A percentile compares a stretch with the other conserved stretches of the same genome.
phyloP scores from a whole-genome alignment of 2,329 filamentous ascomycete genomes.

The Massarina eburnea region DNA sequence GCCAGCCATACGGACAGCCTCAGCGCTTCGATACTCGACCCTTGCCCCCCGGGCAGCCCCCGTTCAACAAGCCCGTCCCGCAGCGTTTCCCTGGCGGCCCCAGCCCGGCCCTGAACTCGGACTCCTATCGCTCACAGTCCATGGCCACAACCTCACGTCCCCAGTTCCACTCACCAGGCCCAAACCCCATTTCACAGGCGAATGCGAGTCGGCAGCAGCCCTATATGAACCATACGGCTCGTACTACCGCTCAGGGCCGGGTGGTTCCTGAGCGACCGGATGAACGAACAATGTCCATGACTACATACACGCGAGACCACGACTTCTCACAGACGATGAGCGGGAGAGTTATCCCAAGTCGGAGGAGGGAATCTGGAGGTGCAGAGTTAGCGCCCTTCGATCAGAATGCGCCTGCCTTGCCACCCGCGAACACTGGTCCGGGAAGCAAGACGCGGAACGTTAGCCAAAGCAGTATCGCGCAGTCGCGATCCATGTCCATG shows the following conservation, averaged over 20 bases:
- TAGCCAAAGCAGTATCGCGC: constrained; percentile 40
- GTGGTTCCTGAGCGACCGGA: constrained; percentile 89
- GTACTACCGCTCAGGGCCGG: constrained; percentile 88
- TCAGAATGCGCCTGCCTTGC: constrained; percentile 19
- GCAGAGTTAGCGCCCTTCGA: constrained; percentile 24
- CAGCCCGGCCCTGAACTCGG: constrained; percentile 74
- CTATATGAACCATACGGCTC: constrained; percentile 68
- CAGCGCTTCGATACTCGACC: constrained; percentile 67
- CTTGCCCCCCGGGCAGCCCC: constrained; percentile 53
- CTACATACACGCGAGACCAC: constrained; percentile 73
- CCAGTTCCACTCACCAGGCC: constrained; percentile 62
- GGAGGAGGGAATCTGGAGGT: constrained; percentile 60
- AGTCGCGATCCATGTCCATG: constrained; percentile 83
- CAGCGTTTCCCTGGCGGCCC: constrained; percentile 58
- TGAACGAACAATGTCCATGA: constrained; percentile 96
- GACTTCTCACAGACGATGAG: constrained; percentile 88
- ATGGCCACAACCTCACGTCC: constrained; percentile 77
- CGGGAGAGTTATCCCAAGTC: constrained; percentile 83
- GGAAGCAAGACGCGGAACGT: constrained; percentile 35
- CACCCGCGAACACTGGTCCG: constrained; percentile 27
- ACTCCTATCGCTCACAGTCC: constrained; percentile 90
- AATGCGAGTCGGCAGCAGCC: constrained; percentile 78
- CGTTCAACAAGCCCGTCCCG: constrained; percentile 57
- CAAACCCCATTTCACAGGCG: constrained; percentile 59
- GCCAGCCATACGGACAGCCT: constrained; percentile 71